phyloP scores from a whole-genome alignment of 257 asterid species.

The Ajuga chamaepitys region DNA sequence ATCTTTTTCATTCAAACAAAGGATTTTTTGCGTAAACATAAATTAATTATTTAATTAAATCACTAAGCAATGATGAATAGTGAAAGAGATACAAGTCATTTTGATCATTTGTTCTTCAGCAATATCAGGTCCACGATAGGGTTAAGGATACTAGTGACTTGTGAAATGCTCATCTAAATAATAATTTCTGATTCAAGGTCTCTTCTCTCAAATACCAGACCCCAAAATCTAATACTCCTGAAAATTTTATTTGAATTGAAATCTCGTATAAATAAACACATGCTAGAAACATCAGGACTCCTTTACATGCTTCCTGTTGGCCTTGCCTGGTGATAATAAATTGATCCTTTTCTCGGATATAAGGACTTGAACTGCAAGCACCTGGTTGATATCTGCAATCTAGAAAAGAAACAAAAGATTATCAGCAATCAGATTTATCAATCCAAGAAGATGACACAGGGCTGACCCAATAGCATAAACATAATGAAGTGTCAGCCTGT shows the following conservation, averaged over 20 bases:
- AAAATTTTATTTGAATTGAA: neutral
- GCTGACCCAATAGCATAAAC: neutral
- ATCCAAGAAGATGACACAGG: constrained; percentile 13
- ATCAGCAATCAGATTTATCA: constrained; percentile 15
- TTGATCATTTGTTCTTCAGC: too few relatives aligned
- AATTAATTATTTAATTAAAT: too few relatives aligned
- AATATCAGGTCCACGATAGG: neutral
- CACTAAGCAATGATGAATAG: neutral
- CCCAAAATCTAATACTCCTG: neutral
- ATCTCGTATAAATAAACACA: neutral
- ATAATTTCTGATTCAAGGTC: neutral
- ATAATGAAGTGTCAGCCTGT: neutral
- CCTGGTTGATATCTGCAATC: constrained; percentile 86
- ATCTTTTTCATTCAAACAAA: neutral
- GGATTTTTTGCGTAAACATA: too few relatives aligned
- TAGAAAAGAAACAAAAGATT: constrained; percentile 20
- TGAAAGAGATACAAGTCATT: neutral
- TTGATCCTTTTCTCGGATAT: constrained; percentile 67
- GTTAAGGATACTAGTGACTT: neutral
- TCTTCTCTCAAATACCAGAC: neutral
- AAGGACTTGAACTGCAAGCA: constrained; percentile 75
- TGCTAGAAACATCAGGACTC: constrained; percentile 1
- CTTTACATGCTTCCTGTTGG: constrained; percentile 1
- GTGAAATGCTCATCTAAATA: neutral
- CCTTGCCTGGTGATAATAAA: constrained; percentile 73